These are phyloP conservation scores for Hymenoscyphus infarciens DNA, from an alignment of 2,329 filamentous ascomycete species.

Conservation along the genomic window DNA sequence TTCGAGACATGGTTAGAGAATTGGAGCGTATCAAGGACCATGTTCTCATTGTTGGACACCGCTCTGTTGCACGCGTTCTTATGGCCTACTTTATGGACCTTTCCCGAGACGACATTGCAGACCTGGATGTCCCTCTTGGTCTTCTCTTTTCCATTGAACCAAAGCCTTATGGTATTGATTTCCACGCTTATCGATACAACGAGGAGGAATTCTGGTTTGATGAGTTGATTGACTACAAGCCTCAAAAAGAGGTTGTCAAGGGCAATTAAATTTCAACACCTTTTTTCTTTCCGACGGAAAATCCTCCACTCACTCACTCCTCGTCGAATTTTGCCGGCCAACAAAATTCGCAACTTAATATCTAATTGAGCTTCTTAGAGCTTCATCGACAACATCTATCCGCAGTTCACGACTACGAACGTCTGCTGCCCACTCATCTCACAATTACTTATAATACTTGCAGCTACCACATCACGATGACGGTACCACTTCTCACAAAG, in stretches of 20 bases:
- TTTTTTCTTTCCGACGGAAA: background rate
- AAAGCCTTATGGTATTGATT: constrained; percentile 96
- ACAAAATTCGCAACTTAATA: background rate
- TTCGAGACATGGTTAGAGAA: constrained; percentile 93
- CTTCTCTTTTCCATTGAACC: constrained; percentile 95
- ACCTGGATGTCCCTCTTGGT: constrained; percentile 88
- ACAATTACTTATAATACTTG: constrained; percentile 5
- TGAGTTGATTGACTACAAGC: constrained; percentile 77
- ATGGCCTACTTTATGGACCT: constrained; percentile 96
- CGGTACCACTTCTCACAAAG: background rate
- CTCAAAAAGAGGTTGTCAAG: constrained; percentile 49
- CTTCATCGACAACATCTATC: background rate
- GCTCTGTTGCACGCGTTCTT: constrained; percentile 85
- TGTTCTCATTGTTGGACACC: constrained; percentile 86
- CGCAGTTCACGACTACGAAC: background rate
- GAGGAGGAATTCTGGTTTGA: constrained; percentile 75
- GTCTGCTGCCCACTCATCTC: background rate
- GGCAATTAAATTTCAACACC: constrained; percentile 22
- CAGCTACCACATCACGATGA: background rate
- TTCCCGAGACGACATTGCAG: constrained; percentile 84
- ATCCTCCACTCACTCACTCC: background rate
- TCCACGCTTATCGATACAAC: constrained; percentile 92
- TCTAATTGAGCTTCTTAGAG: background rate
- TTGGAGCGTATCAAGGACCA: constrained; percentile 97
- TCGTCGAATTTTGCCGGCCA: background rate